Percentiles rank a stretch among this genome's conserved stretches.
phyloP scores from a whole-genome alignment of 139 green algal species.

The Chlorella sorokiniana region DNA sequence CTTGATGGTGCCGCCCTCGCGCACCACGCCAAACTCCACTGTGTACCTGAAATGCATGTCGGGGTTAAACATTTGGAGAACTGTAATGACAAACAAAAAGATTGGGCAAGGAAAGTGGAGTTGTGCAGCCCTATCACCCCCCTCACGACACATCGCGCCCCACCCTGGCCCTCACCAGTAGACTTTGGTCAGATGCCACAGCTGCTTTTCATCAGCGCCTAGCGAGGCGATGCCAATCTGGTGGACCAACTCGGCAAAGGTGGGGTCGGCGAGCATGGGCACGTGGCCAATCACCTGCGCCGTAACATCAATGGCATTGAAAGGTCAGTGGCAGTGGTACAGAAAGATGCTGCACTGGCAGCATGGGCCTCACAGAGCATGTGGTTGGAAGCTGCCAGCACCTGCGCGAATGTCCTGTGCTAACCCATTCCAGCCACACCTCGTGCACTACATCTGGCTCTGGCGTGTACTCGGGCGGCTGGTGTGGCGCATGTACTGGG shows the following conservation, averaged over 20 bases:
- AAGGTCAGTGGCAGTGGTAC: too few relatives aligned
- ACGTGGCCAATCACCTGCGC: constrained; percentile 70
- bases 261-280: constrained; percentile 83
- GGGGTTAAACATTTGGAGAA: neutral
- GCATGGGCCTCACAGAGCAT: too few relatives aligned
- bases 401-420: too few relatives aligned
- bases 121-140: neutral
- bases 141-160: neutral
- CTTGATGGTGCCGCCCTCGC: constrained; percentile 66
- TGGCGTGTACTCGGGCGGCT: constrained; percentile 78
- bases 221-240: constrained; percentile 85
- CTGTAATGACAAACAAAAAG: neutral
- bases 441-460: constrained; percentile 93
- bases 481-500: constrained; percentile 85
- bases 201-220: constrained; percentile 80
- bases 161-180: constrained; percentile 22
- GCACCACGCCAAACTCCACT: constrained; percentile 94
- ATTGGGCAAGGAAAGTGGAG: neutral
- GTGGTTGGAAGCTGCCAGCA: too few relatives aligned
- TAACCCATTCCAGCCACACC: too few relatives aligned
- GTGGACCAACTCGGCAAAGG: constrained; percentile 79
- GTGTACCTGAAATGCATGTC: constrained; percentile 69
- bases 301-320: too few relatives aligned
- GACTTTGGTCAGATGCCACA: constrained; percentile 86
- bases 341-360: too few relatives aligned